phyloP scores from a whole-genome alignment of 1,284 basidiomycete genomes.

The Trichosporon ovoides region DNA sequence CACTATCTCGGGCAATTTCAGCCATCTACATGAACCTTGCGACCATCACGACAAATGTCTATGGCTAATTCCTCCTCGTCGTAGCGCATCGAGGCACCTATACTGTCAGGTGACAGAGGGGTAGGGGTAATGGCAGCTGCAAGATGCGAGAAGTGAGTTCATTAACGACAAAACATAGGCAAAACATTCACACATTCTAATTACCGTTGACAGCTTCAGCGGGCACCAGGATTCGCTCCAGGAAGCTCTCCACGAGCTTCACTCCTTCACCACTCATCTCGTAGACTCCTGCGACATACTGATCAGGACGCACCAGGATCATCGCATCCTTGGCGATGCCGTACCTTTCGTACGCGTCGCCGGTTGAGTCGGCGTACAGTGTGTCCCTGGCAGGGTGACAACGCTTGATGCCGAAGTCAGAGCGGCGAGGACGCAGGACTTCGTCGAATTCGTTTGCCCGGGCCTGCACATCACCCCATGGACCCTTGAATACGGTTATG shows the following conservation, averaged over 20 bases:
- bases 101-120: no score
- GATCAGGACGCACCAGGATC: background rate
- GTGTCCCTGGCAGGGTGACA: background rate
- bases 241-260: background rate
- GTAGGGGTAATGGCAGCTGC: no score
- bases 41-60: no score
- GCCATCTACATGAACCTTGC: no score
- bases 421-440: background rate
- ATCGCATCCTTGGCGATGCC: background rate
- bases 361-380: background rate
- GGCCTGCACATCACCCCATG: background rate
- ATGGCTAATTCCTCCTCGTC: no score
- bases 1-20: no score
- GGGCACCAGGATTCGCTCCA: background rate
- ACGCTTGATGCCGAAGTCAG: background rate
- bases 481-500: background rate
- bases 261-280: background rate
- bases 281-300: background rate
- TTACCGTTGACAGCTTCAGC: background rate
- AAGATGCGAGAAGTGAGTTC: background rate
- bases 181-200: no score
- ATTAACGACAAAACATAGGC: no score
- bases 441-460: background rate
- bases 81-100: no score
- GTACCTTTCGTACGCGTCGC: background rate